Base-by-base conservation (phyloP, 257 asterid genomes). In the Solanum megistacrolobum region DNA sequence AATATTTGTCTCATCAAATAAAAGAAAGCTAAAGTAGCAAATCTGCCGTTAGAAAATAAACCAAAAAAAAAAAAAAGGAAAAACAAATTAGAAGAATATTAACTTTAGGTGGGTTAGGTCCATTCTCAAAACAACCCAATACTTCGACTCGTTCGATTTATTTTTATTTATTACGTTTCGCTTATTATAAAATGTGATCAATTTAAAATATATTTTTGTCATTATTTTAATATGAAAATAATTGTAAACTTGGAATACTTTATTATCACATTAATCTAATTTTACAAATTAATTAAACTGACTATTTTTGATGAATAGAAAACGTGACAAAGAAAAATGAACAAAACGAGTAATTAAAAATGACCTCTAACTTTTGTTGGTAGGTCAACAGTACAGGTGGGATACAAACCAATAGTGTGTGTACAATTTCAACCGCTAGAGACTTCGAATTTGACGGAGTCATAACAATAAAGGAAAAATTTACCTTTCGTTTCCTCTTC, bases 31-130 rank as follows among this genome's bases (percentile, higher is more conserved):
- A 20, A 58, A 29, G 12, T 75, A 23, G 32, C 83, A 39, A 75
- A 12, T 12, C 23, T 46, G 85, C 41, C 25, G 85, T 46, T 16
- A 9, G 29, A 81, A 29, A 81, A 35, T 8, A 79, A 78, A 39
- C 60, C 84, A 43, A 25, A n/a, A 39, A n/a, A 20, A 5, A n/a
- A 13, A 7, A 0, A 29, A 43, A 0, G 0, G 1, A n/a, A 39
- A 25, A 78, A 13, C 34, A n/a, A 79, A 43, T 14, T 43, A 79
- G 39, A 78, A 43, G 27, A 79, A 43, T 16, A 43, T 43, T 29
- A 82, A 48, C 12, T 31, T 82, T 48, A 46, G 69, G 43, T 29
- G 41, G 43, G 69, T 81, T 82, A 48, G 85, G 85, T 48, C 71
- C 38, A 13, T 69, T 14, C 76, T 29, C 38, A 69, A 69, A 69